Evolutionary conservation across 257 asterid species (phyloP).

Genomic region (Thymus quinquecostatus): DNA sequence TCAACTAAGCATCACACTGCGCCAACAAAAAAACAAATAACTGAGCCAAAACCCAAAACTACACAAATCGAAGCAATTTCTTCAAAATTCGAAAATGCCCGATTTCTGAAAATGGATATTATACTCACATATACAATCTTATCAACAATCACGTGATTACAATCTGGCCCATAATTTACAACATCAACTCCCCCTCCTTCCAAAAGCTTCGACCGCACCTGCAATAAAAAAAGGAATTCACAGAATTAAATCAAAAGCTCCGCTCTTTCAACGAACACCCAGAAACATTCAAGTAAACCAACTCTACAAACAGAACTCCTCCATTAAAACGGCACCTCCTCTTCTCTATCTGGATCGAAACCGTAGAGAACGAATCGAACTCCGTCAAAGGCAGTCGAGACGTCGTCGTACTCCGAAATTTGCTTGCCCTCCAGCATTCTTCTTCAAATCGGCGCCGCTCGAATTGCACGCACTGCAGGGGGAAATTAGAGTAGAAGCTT

Average conservation of each 20-base stretch:
- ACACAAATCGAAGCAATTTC: background rate
- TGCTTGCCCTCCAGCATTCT: slow-evolving; percentile 44
- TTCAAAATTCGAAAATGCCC: background rate
- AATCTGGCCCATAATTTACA: slow-evolving; percentile 62
- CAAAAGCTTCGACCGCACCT: slow-evolving; percentile 66
- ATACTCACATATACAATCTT: slow-evolving; percentile 65
- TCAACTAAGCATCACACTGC: background rate
- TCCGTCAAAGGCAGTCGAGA: slow-evolving; percentile 50
- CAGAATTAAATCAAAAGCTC: background rate
- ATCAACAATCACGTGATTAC: slow-evolving; percentile 78
- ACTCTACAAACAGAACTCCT: background rate
- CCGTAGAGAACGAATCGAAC: slow-evolving; percentile 67
- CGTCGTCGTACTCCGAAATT: slow-evolving; percentile 38
- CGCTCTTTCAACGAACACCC: background rate
- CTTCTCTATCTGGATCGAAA: slow-evolving; percentile 52
- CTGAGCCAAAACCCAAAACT: background rate
- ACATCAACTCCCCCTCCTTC: slow-evolving; percentile 81
- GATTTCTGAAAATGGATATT: background rate
- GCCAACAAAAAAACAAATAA: background rate
- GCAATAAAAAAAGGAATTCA: slow-evolving; percentile 8
- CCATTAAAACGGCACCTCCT: slow-evolving; percentile 44
- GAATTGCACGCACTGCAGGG: slow-evolving; percentile 22
- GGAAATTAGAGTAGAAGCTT: background rate
- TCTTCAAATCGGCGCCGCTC: slow-evolving; percentile 6
- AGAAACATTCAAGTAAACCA: background rate